Percentiles rank a stretch among this genome's conserved stretches.
These are phyloP conservation scores for Vitis rupestris DNA, from an alignment of 164 flowering plant species.

Conservation along the genomic window DNA sequence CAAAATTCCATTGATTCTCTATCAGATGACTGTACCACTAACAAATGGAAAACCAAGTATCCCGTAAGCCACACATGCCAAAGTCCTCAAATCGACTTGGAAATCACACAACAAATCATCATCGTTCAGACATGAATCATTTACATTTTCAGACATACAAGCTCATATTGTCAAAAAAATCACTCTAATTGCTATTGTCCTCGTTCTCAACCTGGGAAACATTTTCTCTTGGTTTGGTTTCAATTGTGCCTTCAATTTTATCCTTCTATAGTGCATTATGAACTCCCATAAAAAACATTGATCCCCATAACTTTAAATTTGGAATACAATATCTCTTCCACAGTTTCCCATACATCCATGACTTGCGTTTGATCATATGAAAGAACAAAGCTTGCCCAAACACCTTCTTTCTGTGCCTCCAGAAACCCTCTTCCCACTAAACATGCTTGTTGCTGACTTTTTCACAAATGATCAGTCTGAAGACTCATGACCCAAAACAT, in stretches of 20 bases:
- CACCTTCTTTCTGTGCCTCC: conserved; percentile 1
- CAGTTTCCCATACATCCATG: too few species aligned
- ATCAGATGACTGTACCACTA: conserved; percentile 79
- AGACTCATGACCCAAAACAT: too few species aligned
- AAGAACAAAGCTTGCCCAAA: too few species aligned
- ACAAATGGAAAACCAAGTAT: conserved; percentile 95
- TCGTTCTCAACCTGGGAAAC: conserved; percentile 11
- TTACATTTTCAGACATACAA: conserved; percentile 36
- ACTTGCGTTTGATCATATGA: too few species aligned
- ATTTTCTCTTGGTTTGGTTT: conserved; percentile 18
- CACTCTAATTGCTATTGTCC: conserved; percentile 9
- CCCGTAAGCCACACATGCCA: conserved; percentile 96
- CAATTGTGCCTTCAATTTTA: too few species aligned
- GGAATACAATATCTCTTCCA: too few species aligned
- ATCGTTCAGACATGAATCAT: conserved; percentile 50
- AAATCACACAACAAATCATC: conserved; percentile 77
- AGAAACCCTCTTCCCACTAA: background rate
- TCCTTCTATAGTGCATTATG: too few species aligned
- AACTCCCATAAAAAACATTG: too few species aligned
- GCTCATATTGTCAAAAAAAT: conserved; percentile 37
- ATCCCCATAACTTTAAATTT: too few species aligned
- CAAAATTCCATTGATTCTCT: conserved; percentile 35
- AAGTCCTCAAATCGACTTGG: conserved; percentile 84
- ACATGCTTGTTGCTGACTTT: too few species aligned
- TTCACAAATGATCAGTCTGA: too few species aligned